These are phyloP conservation scores for Saccharomyces hybrid DNA, from an alignment of 1,139 yeast species.

Conservation along the genomic window DNA sequence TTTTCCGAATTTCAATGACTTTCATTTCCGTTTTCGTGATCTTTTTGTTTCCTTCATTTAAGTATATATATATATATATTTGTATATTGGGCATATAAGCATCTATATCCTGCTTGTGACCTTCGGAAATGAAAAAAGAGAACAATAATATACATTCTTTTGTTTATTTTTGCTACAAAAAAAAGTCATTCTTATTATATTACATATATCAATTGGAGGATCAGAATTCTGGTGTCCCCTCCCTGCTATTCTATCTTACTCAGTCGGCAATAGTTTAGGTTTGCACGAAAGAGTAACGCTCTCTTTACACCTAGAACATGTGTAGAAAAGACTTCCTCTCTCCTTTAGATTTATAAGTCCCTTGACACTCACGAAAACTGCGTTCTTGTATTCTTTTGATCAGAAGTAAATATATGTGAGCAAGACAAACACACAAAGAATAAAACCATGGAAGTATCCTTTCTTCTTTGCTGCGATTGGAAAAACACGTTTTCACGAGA, in stretches of 20 bases:
- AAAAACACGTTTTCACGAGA: conserved; percentile 89
- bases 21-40: neutral
- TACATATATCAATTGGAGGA: neutral
- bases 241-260: neutral
- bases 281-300: neutral
- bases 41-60: neutral
- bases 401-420: conserved; percentile 57
- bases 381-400: conserved; percentile 32
- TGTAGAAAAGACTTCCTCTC: neutral
- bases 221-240: neutral
- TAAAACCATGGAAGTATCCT: conserved; percentile 91
- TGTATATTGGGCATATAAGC: neutral
- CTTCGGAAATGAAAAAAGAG: neutral
- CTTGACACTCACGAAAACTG: conserved; percentile 19
- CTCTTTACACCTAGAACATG: neutral
- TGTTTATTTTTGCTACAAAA: neutral
- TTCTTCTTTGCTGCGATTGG: conserved; percentile 90
- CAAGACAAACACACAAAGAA: conserved; percentile 89
- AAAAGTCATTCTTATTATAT: neutral
- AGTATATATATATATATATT: neutral
- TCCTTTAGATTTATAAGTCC: neutral
- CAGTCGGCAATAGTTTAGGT: neutral
- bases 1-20: neutral
- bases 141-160: neutral
- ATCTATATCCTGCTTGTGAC: neutral